A percentile compares a stretch with the other conserved stretches of the same genome.
Conservation (phyloP, 2,329 filamentous ascomycete genomes). For the Nannizziopsis arthrosporioides region DNA sequence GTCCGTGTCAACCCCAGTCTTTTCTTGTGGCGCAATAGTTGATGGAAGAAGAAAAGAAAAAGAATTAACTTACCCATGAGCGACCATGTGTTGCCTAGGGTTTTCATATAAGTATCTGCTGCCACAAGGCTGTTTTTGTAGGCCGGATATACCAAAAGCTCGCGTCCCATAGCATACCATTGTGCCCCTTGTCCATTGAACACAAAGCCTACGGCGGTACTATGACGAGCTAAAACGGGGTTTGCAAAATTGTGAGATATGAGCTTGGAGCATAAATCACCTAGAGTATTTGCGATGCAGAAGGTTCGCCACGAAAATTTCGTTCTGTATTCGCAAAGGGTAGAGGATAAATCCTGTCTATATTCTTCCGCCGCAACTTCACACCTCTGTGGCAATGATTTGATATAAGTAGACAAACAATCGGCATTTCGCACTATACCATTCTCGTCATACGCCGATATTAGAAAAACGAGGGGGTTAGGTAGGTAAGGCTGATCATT, state of each 20-base stretch:
- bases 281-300: slow-evolving; percentile 1
- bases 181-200: slow-evolving; percentile 19
- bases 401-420: slow-evolving; percentile 4
- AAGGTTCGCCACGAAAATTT: slow-evolving; percentile 1
- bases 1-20: not conserved
- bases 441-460: slow-evolving; percentile 14
- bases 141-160: slow-evolving; percentile 12
- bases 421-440: slow-evolving; percentile 30
- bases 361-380: not conserved
- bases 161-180: slow-evolving; percentile 15
- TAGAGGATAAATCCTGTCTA: slow-evolving; percentile 3
- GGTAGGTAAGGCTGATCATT: not conserved
- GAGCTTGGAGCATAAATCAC: not conserved
- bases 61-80: slow-evolving; percentile 7
- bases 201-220: slow-evolving; percentile 4
- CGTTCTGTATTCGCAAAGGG: slow-evolving; percentile 3
- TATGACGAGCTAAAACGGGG: not conserved
- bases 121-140: slow-evolving; percentile 12
- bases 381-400: not conserved
- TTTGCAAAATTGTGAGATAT: not conserved
- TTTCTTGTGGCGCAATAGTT: not conserved
- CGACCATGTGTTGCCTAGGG: slow-evolving; percentile 10
- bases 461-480: slow-evolving; percentile 8
- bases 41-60: too few species aligned
- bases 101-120: slow-evolving; percentile 9